phyloP scores from a whole-genome alignment of 495 filamentous ascomycete species.

The Penicillium samsonianum region DNA sequence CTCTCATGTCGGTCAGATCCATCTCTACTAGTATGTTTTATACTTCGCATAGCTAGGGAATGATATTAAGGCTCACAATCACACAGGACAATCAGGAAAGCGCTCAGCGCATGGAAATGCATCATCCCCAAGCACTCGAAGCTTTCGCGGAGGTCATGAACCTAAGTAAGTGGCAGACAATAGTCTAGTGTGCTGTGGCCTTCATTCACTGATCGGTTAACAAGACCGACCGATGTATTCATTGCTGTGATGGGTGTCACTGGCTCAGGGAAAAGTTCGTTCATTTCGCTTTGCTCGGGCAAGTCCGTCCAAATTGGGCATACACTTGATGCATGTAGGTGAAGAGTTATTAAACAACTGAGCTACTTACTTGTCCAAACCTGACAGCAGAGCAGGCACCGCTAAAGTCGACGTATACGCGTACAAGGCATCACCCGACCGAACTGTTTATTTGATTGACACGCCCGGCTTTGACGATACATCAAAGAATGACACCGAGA shows the following conservation, averaged over 20 bases:
- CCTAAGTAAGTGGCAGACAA: neutral
- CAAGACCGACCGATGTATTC: slow-evolving; percentile 13
- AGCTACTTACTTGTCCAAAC: too few species aligned
- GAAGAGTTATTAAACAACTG: neutral
- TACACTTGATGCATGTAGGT: slow-evolving; percentile 27
- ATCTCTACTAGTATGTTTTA: neutral
- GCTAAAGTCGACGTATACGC: slow-evolving; percentile 6
- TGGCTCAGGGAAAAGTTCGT: slow-evolving; percentile 44
- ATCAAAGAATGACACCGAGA: slow-evolving; percentile 33
- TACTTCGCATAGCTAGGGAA: neutral
- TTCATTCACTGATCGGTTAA: neutral
- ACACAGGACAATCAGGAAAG: neutral
- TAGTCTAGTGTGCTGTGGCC: neutral
- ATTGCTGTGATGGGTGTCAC: slow-evolving; percentile 49
- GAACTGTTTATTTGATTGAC: slow-evolving; percentile 33
- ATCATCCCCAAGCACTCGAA: neutral
- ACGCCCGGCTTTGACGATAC: slow-evolving; percentile 51
- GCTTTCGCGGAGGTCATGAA: neutral
- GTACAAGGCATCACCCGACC: neutral
- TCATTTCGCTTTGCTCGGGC: slow-evolving; percentile 33
- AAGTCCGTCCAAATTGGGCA: slow-evolving; percentile 25
- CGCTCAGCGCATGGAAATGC: neutral
- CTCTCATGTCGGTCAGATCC: neutral
- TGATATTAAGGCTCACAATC: neutral
- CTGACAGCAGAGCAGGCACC: slow-evolving; percentile 11